phyloP scores from a whole-genome alignment of 1,284 basidiomycete genomes.

The Ceratobasidium papillatum region DNA sequence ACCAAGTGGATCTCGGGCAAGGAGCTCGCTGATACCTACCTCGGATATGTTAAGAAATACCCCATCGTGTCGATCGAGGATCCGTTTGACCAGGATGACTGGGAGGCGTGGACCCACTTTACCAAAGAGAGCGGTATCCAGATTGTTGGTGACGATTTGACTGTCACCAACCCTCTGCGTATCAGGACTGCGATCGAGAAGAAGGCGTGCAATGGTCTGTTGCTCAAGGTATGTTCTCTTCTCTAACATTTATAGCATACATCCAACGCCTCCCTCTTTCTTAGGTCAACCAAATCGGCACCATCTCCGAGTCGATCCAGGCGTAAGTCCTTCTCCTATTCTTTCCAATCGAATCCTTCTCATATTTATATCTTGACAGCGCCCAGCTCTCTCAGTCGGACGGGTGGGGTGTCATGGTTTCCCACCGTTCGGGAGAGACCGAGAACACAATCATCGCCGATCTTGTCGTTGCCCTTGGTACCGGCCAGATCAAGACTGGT shows the following conservation, averaged over 20 bases:
- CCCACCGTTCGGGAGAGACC: slow-evolving; percentile 97
- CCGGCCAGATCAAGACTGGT: slow-evolving; percentile 98
- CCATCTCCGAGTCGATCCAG: slow-evolving; percentile 98
- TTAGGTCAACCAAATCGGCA: slow-evolving; percentile 97
- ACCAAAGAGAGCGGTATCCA: slow-evolving; percentile 80
- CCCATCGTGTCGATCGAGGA: slow-evolving; percentile 98
- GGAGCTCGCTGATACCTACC: slow-evolving; percentile 94
- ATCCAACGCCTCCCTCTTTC: background rate
- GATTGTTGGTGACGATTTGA: slow-evolving; percentile 98
- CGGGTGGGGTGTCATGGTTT: slow-evolving; percentile 99
- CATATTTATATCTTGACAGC: slow-evolving; percentile 55
- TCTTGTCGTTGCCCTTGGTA: slow-evolving; percentile 92
- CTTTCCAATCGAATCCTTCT: background rate
- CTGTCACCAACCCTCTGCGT: slow-evolving; percentile 96
- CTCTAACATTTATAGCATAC: background rate
- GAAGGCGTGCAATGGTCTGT: slow-evolving; percentile 99
- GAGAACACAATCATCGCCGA: slow-evolving; percentile 98
- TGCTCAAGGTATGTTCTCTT: slow-evolving; percentile 79
- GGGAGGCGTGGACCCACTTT: slow-evolving; percentile 97
- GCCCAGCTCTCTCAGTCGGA: slow-evolving; percentile 96
- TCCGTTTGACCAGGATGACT: slow-evolving; percentile 99
- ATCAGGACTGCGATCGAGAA: slow-evolving; percentile 99
- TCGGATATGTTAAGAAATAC: slow-evolving; percentile 88
- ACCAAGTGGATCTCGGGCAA: slow-evolving; percentile 94
- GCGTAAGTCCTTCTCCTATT: slow-evolving; percentile 64